Evolutionary conservation across 2,329 filamentous ascomycete genomes (phyloP), one percentile per base, ranked within the genome.

Genomic region (Apiospora saccharicola): DNA sequence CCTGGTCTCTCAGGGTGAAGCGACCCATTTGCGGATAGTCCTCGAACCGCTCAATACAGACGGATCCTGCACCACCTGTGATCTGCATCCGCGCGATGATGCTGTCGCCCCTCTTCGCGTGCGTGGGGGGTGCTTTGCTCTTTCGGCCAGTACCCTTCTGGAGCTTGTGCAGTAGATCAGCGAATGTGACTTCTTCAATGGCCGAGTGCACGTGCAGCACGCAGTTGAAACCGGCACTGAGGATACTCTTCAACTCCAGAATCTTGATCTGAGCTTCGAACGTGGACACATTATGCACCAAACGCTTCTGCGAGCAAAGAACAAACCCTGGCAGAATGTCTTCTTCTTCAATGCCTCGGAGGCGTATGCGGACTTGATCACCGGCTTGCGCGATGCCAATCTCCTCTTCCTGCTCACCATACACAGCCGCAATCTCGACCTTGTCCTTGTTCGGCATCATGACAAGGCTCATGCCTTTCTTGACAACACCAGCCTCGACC

Each of bases 181-280:
- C 89, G 80, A 99, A 97, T 0, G 96, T 98, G 72, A 99, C 94
- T 83, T 99, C 96, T 86, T 99, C 96, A 74, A 98, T 97, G 30
- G 96, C 96, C 5, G 96, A 95, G 84, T 99, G 96, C 30, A 99
- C 94, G 85, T 99, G 96, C 77, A 99, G 87, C 53, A 99, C 97
- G 80, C 96, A 99, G 86, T 98, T 98, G 87, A 98, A 99, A 70
- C 96, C 96, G 26, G 96, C 94, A 12, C 93, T 94, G 51, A 99
- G 88, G 80, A 99, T 99, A 78, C 87, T 95, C 90, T 97, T 98
- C 75, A 99, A 87, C 76, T 99, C 96, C 70, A 99, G 87, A 75
- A 99, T 95, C 73, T 94, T 92, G 80, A 99, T 98, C 85, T 99
- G 97, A 3, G 96, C 97, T 85, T 99, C 97, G 78, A 99, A 99